Conservation (phyloP, 495 filamentous ascomycete species). For the Aspergillus biplanus region DNA sequence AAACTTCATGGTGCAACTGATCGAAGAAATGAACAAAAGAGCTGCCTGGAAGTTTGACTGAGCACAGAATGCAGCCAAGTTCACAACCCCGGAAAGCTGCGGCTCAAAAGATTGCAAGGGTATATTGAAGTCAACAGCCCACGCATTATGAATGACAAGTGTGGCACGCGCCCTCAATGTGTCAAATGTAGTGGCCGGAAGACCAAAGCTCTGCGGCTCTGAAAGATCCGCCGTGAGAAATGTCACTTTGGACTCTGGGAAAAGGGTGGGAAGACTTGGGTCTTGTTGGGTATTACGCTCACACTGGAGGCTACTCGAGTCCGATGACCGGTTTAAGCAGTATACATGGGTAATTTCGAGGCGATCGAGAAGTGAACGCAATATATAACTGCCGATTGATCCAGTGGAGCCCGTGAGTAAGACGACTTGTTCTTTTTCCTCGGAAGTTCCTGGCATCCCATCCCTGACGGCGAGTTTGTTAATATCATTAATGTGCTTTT, state of each 20-base stretch:
- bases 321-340: constrained; percentile 55
- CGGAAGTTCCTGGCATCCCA: neutral
- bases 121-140: constrained; percentile 13
- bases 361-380: constrained; percentile 45
- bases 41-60: neutral
- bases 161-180: constrained; percentile 42
- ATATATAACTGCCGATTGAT: constrained; percentile 59
- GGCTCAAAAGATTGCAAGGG: constrained; percentile 10
- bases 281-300: constrained; percentile 21
- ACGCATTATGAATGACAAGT: constrained; percentile 26
- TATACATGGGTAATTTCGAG: constrained; percentile 48
- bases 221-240: constrained; percentile 54
- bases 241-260: constrained; percentile 29
- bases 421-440: constrained; percentile 15
- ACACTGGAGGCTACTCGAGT: constrained; percentile 22
- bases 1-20: constrained; percentile 6
- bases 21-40: constrained; percentile 6
- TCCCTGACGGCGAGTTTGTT: neutral
- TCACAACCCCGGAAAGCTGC: constrained; percentile 1
- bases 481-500: constrained; percentile 5
- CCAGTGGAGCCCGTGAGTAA: constrained; percentile 64
- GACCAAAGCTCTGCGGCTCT: constrained; percentile 47
- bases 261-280: constrained; percentile 4
- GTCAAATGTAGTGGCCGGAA: constrained; percentile 40
- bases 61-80: constrained; percentile 1